These are phyloP conservation scores for Gleditsia sinensis DNA, from an alignment of 306 rosid species.

Conservation along the genomic window DNA sequence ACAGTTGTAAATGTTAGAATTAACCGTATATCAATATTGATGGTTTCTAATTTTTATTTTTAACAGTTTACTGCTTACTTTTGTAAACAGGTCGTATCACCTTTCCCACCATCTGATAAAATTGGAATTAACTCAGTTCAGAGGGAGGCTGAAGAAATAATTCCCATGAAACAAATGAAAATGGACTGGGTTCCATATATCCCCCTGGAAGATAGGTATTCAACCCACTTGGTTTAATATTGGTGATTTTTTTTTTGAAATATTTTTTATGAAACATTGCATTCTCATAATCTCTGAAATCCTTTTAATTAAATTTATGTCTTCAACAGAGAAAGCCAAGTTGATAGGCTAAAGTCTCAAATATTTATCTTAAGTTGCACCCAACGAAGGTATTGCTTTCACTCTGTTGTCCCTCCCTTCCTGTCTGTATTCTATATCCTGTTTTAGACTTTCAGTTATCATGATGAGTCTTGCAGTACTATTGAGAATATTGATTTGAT, in stretches of 20 bases:
- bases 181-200: slow-evolving; percentile 98
- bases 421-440: background rate
- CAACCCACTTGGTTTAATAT: slow-evolving; percentile 21
- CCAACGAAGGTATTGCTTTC: slow-evolving; percentile 71
- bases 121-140: slow-evolving; percentile 93
- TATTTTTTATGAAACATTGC: slow-evolving; percentile 3
- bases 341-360: slow-evolving; percentile 62
- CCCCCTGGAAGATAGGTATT: slow-evolving; percentile 64
- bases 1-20: background rate
- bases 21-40: background rate
- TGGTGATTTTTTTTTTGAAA: slow-evolving; percentile 11
- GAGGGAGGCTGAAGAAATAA: slow-evolving; percentile 82
- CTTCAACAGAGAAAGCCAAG: slow-evolving; percentile 67
- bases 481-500: background rate
- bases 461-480: background rate
- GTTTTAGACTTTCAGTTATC: background rate
- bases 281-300: slow-evolving; percentile 17
- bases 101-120: slow-evolving; percentile 88
- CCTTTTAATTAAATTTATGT: slow-evolving; percentile 27
- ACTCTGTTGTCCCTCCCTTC: background rate
- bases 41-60: background rate
- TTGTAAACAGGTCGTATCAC: slow-evolving; percentile 65
- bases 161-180: slow-evolving; percentile 97
- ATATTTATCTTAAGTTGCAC: slow-evolving; percentile 87
- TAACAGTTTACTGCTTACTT: slow-evolving; percentile 7